Conservation (phyloP, 179 eudicot genomes). For the Corrigiola litoralis region DNA sequence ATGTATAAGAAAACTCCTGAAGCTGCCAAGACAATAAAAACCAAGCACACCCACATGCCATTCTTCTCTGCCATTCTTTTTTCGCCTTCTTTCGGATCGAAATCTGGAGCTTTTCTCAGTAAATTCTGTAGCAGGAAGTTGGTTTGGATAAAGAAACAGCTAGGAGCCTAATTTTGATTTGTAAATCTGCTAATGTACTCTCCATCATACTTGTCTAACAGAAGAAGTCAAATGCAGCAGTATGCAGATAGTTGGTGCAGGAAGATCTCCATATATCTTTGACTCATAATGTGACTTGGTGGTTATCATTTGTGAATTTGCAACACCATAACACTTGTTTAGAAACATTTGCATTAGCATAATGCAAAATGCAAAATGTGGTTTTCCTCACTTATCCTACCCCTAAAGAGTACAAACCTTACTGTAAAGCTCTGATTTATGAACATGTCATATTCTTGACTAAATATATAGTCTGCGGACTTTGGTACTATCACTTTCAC, state of each 20-base stretch:
- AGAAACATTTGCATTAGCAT: background rate
- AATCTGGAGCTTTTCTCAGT: background rate
- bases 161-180: too few relatives aligned
- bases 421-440: slow-evolving; percentile 4
- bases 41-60: slow-evolving; percentile 4
- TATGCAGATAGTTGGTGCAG: too few relatives aligned
- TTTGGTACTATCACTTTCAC: background rate
- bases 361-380: background rate
- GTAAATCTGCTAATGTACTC: too few relatives aligned
- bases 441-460: background rate
- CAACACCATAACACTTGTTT: too few relatives aligned
- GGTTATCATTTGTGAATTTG: too few relatives aligned
- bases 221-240: too few relatives aligned
- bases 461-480: too few relatives aligned
- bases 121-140: background rate
- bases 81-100: background rate
- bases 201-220: too few relatives aligned
- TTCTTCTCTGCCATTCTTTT: slow-evolving; percentile 11
- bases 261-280: too few relatives aligned
- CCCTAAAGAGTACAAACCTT: background rate
- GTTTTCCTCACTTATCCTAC: background rate
- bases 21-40: background rate
- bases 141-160: too few relatives aligned
- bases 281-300: too few relatives aligned
- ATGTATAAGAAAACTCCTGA: slow-evolving; percentile 1